Evolutionary conservation across 1,139 yeast genomes (phyloP).

Genomic region (Pichia sp.): DNA sequence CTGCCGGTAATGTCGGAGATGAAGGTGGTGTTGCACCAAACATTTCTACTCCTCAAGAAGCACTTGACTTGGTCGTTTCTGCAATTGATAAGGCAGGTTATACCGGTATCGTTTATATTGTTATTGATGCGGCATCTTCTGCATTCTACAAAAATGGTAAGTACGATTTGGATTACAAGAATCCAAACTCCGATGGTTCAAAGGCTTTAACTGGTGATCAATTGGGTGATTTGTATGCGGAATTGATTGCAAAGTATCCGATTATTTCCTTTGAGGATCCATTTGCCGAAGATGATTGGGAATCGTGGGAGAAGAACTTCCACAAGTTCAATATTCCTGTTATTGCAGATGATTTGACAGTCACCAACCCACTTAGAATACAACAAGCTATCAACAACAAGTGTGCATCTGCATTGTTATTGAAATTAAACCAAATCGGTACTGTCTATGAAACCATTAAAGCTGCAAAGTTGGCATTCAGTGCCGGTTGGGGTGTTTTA

Average conservation of each 20-base stretch:
- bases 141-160: conserved; percentile 95
- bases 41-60: conserved; percentile 90
- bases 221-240: conserved; percentile 79
- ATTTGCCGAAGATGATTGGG: conserved; percentile 99
- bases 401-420: conserved; percentile 87
- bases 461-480: conserved; percentile 89
- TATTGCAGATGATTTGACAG: conserved; percentile 97
- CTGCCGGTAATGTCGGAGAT: conserved; percentile 99
- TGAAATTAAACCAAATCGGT: conserved; percentile 97
- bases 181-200: conserved; percentile 83
- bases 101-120: conserved; percentile 86
- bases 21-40: conserved; percentile 99
- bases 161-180: conserved; percentile 97
- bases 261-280: conserved; percentile 98
- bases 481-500: conserved; percentile 97
- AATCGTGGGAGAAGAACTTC: conserved; percentile 89
- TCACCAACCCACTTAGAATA: conserved; percentile 94
- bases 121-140: conserved; percentile 93
- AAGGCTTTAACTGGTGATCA: conserved; percentile 88
- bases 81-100: conserved; percentile 93
- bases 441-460: conserved; percentile 86
- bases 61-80: conserved; percentile 83
- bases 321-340: conserved; percentile 73
- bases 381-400: conserved; percentile 93
- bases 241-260: conserved; percentile 85